Conservation (phyloP, 23 red algal species). For the Chondrus crispus region DNA sequence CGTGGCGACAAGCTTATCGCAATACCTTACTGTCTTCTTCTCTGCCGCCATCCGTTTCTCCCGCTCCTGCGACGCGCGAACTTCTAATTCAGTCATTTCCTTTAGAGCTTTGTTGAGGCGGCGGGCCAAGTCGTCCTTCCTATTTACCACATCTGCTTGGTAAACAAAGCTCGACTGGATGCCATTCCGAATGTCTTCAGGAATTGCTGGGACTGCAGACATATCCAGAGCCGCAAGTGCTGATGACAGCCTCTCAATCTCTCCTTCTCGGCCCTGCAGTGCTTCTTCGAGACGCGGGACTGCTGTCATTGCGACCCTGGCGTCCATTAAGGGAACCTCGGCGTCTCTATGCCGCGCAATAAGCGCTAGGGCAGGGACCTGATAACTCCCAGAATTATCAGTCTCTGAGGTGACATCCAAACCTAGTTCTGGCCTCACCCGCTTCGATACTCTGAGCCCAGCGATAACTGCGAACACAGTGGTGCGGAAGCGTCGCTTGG, state of each 20-base stretch:
- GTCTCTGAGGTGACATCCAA: not conserved
- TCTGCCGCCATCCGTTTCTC: constrained; percentile 33
- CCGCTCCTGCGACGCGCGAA: constrained; percentile 39
- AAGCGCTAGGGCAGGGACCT: not conserved
- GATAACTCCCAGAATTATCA: constrained; percentile 8
- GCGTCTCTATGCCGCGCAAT: not conserved
- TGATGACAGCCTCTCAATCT: constrained; percentile 14
- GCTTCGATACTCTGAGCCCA: not conserved
- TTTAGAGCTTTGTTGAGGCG: constrained; percentile 21
- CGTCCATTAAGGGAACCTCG: constrained; percentile 5
- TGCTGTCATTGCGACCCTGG: constrained; percentile 35
- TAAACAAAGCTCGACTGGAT: constrained; percentile 23
- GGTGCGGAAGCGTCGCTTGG: not conserved
- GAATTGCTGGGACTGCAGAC: not conserved
- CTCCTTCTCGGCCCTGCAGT: constrained; percentile 20
- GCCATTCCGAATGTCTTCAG: not conserved
- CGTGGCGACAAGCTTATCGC: constrained; percentile 19
- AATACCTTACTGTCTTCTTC: constrained; percentile 35
- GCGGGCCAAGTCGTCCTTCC: constrained; percentile 52
- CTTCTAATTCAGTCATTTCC: constrained; percentile 34
- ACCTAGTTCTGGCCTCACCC: not conserved
- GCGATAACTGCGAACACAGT: not conserved
- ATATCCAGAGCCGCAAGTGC: constrained; percentile 20
- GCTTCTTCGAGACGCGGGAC: constrained; percentile 44
- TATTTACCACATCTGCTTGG: constrained; percentile 29